Base-by-base conservation (phyloP, 2,329 filamentous ascomycete species). In the Alternaria conjuncta region DNA sequence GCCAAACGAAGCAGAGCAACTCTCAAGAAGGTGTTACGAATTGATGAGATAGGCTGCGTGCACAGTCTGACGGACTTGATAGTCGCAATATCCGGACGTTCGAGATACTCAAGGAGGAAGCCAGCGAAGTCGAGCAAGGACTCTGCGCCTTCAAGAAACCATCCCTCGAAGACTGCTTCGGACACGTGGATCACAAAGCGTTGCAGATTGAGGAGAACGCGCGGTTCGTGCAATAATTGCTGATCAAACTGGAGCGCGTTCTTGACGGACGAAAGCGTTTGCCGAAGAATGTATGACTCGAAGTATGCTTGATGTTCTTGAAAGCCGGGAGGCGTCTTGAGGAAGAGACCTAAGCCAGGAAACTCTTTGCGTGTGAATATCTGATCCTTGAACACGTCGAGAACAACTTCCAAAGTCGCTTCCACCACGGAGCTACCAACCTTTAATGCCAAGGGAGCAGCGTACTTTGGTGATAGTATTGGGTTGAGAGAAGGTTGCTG, bases 281-380 rank as follows among this genome's bases (percentile, higher is more conserved):
- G 91, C 26, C 90, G 88, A 20, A 98, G 83, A 4, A 98, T 83
- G 75, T 94, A 97, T 0, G 96, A 97, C 75, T 97, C 93, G 69
- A 99, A 97, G 77, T 94, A 97, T 0, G 94, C 93, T 73, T 97
- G 94, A 71, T 98, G 94, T 76, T 98, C 96, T 70, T 95, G 89
- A 73, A 97, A 97, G 0, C 95, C 94, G 1, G 96, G 93, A 2
- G 96, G 96, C 0, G 95, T 91, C 77, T 96, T 97, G 57, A 92
- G 83, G 74, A 93, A 97, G 10, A 99, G 82, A 0, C 91, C 90
- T 57, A 99, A 92, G 0, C 96, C 95, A 3, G 90, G 86, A 75
- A 98, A 99, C 57, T 99, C 96, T 76, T 97, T 97, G 25, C 93
- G 89, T 28, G 86, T 87, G 45, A 97, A 87, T 0, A 98, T 83